Evolutionary conservation across 2,329 filamentous ascomycete species (phyloP).

Genomic region (Curvularia verruculosa): DNA sequence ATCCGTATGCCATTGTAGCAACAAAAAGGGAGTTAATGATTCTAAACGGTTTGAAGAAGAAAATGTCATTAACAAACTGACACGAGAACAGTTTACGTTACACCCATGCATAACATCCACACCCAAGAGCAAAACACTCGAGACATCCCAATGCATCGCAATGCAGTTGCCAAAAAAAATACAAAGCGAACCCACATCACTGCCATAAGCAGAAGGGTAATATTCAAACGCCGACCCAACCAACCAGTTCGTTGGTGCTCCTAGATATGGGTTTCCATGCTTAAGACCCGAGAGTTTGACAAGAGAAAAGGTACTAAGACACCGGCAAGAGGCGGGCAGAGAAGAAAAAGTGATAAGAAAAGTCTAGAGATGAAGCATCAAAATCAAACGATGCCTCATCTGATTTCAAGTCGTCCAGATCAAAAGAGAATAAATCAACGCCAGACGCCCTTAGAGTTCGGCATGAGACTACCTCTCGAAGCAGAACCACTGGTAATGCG

Average conservation of each 20-base stretch:
- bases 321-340: neutral
- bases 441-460: constrained; percentile 41
- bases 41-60: neutral
- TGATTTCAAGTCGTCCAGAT: neutral
- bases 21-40: neutral
- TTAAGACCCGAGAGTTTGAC: neutral
- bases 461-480: constrained; percentile 40
- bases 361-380: constrained; percentile 1
- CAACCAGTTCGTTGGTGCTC: constrained; percentile 12
- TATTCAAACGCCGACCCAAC: constrained; percentile 8
- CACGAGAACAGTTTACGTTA: neutral
- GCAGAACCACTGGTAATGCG: constrained; percentile 41
- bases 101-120: neutral
- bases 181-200: neutral
- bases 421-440: constrained; percentile 29
- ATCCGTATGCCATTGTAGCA: neutral
- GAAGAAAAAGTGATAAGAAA: neutral
- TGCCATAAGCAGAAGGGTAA: constrained; percentile 16
- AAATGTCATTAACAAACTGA: neutral
- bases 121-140: neutral
- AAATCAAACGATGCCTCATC: constrained; percentile 8
- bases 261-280: constrained; percentile 9
- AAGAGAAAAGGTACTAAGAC: neutral
- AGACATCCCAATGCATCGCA: neutral
- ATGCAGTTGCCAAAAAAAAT: constrained; percentile 2